Evolutionary conservation across 202 grass and related monocot genomes (phyloP).

Genomic region (Panicum virgatum): DNA sequence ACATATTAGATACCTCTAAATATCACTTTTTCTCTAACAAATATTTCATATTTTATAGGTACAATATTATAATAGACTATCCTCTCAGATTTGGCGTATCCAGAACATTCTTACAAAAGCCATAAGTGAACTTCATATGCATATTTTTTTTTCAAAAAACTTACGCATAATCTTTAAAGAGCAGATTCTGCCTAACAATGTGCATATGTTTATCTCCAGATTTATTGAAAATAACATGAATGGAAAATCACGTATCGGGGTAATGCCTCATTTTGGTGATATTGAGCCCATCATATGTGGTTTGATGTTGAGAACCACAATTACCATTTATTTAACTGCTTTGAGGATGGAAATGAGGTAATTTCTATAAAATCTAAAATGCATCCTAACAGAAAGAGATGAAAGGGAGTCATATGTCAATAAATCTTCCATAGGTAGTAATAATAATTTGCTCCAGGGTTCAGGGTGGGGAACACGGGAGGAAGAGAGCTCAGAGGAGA

Average conservation of each 20-base stretch:
- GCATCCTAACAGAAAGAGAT: no score
- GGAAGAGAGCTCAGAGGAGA: no score
- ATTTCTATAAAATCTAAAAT: not conserved
- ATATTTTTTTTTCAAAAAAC: no score
- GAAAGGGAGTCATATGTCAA: not conserved
- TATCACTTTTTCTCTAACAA: not conserved
- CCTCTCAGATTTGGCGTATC: slow-evolving; percentile 39
- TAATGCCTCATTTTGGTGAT: slow-evolving; percentile 51
- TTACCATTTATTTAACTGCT: slow-evolving; percentile 50
- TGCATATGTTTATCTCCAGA: slow-evolving; percentile 16
- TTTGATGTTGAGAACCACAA: slow-evolving; percentile 42
- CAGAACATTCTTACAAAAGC: slow-evolving; percentile 20
- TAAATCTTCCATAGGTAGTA: not conserved
- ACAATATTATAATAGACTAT: slow-evolving; percentile 54
- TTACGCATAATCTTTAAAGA: not conserved
- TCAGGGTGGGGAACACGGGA: no score
- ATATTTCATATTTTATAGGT: slow-evolving; percentile 29
- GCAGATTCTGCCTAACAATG: not conserved
- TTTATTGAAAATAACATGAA: slow-evolving; percentile 39
- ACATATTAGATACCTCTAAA: not conserved
- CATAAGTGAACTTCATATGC: not conserved
- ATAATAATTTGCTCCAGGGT: not conserved
- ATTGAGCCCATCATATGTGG: slow-evolving; percentile 42
- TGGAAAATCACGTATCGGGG: slow-evolving; percentile 39
- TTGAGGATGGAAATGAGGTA: slow-evolving; percentile 57